Evolutionary conservation across 495 filamentous ascomycete genomes (phyloP).

Genomic region (Bacidia rubella): DNA sequence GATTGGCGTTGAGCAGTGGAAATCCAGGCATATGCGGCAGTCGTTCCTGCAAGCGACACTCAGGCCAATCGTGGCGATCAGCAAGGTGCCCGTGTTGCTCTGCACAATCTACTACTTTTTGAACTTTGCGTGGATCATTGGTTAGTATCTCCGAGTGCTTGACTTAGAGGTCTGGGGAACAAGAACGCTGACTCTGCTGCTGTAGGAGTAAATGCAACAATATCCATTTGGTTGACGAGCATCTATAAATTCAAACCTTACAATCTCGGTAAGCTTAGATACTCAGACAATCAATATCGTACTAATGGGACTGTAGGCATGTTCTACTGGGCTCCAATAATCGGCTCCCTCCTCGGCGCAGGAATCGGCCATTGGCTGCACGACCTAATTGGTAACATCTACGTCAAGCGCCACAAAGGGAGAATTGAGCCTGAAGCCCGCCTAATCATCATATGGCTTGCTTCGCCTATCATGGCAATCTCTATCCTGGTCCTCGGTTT

Average conservation of each 20-base stretch:
- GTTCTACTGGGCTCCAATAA: conserved; percentile 48
- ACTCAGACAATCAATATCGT: not conserved
- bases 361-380: conserved; percentile 45
- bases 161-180: no score
- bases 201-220: conserved; percentile 52
- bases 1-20: conserved; percentile 35
- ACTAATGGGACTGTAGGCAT: no score
- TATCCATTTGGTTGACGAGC: conserved; percentile 39
- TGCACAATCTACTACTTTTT: conserved; percentile 41
- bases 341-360: conserved; percentile 40
- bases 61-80: conserved; percentile 31
- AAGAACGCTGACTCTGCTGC: no score
- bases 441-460: conserved; percentile 36
- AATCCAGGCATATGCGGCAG: conserved; percentile 26
- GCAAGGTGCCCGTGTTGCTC: conserved; percentile 38
- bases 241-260: conserved; percentile 41
- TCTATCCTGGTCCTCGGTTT: conserved; percentile 45
- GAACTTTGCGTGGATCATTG: conserved; percentile 47
- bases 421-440: conserved; percentile 47
- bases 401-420: conserved; percentile 35
- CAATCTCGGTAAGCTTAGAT: conserved; percentile 34
- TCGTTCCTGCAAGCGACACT: conserved; percentile 32
- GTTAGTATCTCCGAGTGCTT: no score
- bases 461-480: conserved; percentile 35
- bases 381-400: conserved; percentile 35